A percentile compares a stretch with the other conserved stretches of the same genome.
Conservation (phyloP, 306 rosid species). For the Abrus pulchellus region DNA sequence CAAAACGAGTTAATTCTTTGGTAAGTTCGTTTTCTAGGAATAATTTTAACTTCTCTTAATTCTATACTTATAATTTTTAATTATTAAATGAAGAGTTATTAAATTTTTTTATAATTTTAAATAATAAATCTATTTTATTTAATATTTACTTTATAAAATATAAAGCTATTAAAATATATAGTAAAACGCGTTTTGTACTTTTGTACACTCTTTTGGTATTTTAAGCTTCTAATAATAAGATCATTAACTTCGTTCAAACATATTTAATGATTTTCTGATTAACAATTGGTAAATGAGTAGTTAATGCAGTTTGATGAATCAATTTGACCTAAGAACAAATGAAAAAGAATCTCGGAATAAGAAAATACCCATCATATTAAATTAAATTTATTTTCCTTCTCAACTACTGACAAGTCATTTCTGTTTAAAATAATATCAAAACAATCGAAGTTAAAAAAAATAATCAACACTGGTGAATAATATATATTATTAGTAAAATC, state of each 20-base stretch:
- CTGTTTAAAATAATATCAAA: neutral
- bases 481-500: too few relatives aligned
- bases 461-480: neutral
- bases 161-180: too few relatives aligned
- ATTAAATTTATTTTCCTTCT: neutral
- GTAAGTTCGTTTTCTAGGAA: too few relatives aligned
- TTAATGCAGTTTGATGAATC: neutral
- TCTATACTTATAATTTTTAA: too few relatives aligned
- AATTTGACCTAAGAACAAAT: neutral
- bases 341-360: neutral
- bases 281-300: neutral
- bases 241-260: neutral
- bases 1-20: neutral
- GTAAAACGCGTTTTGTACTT: too few relatives aligned
- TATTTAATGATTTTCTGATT: neutral
- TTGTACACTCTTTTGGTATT: neutral
- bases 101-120: too few relatives aligned
- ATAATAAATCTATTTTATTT: too few relatives aligned
- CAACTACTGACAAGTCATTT: neutral
- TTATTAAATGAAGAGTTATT: too few relatives aligned
- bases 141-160: too few relatives aligned
- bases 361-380: neutral
- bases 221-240: neutral
- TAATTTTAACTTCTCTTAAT: too few relatives aligned
- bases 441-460: neutral